A percentile compares a stretch with the other conserved stretches of the same genome.
Conservation (phyloP, 176 grass and related monocot genomes). For the Oryza officinalis region DNA sequence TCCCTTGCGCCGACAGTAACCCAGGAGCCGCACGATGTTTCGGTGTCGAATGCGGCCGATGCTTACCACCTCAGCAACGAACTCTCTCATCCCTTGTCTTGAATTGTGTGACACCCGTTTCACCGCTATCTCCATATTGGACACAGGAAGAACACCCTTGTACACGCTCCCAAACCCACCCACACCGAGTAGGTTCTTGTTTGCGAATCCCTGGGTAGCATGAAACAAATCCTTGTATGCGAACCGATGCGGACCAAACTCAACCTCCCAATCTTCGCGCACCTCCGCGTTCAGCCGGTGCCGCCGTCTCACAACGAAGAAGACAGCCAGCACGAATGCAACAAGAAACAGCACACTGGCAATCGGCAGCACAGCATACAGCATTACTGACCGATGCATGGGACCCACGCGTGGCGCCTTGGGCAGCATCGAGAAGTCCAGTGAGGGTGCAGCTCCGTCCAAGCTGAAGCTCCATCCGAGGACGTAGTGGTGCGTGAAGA, state of each 20-base stretch:
- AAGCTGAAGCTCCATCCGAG: constrained; percentile 46
- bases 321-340: not conserved
- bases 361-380: not conserved
- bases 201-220: constrained; percentile 31
- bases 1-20: constrained; percentile 28
- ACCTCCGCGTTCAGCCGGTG: constrained; percentile 8
- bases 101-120: constrained; percentile 35
- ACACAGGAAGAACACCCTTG: not conserved
- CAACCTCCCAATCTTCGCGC: constrained; percentile 37
- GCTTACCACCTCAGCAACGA: constrained; percentile 40
- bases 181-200: constrained; percentile 17
- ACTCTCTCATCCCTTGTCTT: constrained; percentile 31
- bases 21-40: constrained; percentile 14
- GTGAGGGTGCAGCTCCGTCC: not conserved
- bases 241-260: constrained; percentile 34
- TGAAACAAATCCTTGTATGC: constrained; percentile 36
- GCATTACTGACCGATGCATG: not conserved
- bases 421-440: constrained; percentile 26
- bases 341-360: not conserved
- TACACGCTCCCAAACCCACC: constrained; percentile 48
- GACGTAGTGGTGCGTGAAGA: constrained; percentile 25
- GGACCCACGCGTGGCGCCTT: not conserved
- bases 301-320: not conserved
- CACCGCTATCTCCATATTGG: constrained; percentile 25
- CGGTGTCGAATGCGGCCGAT: constrained; percentile 31